A percentile compares a stretch with the other conserved stretches of the same genome.
These are phyloP conservation scores for Starmerella floris DNA, from an alignment of 805 yeast genomes.

Conservation along the genomic window DNA sequence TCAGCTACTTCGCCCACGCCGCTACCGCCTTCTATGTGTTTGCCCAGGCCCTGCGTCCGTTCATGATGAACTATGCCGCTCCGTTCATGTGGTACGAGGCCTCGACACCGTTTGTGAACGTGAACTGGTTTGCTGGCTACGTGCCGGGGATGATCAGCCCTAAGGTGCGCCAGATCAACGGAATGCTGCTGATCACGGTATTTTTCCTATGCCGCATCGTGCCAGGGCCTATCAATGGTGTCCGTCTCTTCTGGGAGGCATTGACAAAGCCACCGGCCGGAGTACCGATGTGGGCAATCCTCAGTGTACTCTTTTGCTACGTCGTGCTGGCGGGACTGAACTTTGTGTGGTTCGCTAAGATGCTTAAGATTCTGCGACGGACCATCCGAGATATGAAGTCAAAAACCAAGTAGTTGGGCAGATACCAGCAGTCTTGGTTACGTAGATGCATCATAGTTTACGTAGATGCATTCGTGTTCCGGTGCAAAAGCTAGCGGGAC, in stretches of 20 bases:
- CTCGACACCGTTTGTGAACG: constrained; percentile 87
- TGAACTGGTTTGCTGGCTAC: constrained; percentile 80
- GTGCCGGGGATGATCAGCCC: constrained; percentile 57
- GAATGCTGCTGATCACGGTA: constrained; percentile 48
- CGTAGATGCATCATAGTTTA: too few relatives aligned
- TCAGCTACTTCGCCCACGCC: constrained; percentile 74
- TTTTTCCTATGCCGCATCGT: constrained; percentile 69
- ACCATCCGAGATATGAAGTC: constrained; percentile 38
- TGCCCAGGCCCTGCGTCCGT: constrained; percentile 49
- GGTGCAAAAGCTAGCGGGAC: too few relatives aligned
- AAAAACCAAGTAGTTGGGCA: too few relatives aligned
- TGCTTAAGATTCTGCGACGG: constrained; percentile 41
- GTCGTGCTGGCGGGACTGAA: constrained; percentile 54
- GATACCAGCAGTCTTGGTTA: too few relatives aligned
- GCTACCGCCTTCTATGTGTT: constrained; percentile 68
- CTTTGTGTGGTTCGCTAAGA: constrained; percentile 75
- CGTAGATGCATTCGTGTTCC: too few relatives aligned
- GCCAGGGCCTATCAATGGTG: constrained; percentile 77
- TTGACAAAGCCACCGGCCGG: constrained; percentile 21
- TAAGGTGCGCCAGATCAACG: constrained; percentile 48
- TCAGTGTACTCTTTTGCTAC: constrained; percentile 44
- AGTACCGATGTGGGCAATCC: constrained; percentile 37
- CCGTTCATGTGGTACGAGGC: constrained; percentile 74
- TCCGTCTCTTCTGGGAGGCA: constrained; percentile 28
- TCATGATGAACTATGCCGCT: constrained; percentile 68